Base-by-base conservation (phyloP, 495 filamentous ascomycete genomes). In the Lasiosphaeriaceae sp. region DNA sequence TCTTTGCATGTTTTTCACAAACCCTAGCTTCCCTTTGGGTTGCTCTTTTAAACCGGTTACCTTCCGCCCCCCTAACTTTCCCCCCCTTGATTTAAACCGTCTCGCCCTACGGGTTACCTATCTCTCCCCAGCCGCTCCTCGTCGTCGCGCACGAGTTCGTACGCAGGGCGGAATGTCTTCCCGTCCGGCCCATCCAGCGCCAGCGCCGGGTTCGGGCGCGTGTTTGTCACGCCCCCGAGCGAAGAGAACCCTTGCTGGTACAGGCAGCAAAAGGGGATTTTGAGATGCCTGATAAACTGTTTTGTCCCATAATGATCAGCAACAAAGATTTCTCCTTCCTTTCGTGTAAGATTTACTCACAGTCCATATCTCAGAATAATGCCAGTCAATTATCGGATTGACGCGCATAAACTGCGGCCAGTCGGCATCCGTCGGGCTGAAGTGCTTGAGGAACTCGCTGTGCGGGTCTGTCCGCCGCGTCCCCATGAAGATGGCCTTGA, bases 311-410 rank as follows among this genome's bases (percentile, higher is more conserved):
- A 7, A 23, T 2, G 19, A 47, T 3, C 8, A 16, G 21, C 1
- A 41, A 14, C 9, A 16, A 11, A 41, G 54, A 14, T 37, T 14
- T 47, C 19, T 16, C 45, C 11, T 52, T 49, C 9, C 49, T 21
- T 2, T n/a, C 11, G 20, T n/a, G 11, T 31, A 31, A 4, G 9
- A 31, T 31, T 31, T 31, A 84, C 86, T 73, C 60, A 87, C 86
- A 5, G 86, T 81, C 95, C 94, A 96, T 55, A 98, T 92, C 71
- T 97, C 93, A 16, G 83, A 84, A 74, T 96, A 98, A 69, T 93
- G 89, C 95, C 94, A 97, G 66, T 97, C 94, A 66, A 98, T 90
- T 9, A 98, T 88, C 0, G 94, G 94, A 74, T 97, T 91, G 41
- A 96, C 77, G 46, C 94, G 80, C 85, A 97, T 92, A 65, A 98